Evolutionary conservation across 345 rosid genomes (phyloP).

Genomic region (Hypericum androsaemum): DNA sequence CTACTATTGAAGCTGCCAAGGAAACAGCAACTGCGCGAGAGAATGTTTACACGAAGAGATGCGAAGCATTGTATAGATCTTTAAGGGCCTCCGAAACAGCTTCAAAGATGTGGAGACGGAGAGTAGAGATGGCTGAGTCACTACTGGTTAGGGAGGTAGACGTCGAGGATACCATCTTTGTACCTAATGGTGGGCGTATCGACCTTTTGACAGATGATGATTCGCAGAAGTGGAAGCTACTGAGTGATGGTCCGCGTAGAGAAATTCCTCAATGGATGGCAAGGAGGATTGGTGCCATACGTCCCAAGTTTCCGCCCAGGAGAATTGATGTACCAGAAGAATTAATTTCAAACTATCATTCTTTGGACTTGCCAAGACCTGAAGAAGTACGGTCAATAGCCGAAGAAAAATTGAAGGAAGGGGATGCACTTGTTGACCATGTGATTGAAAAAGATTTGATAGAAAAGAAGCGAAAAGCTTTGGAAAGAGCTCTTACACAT

Average conservation of each 20-base stretch:
- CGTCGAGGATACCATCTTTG: constrained; percentile 21
- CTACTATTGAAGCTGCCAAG: constrained; percentile 29
- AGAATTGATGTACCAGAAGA: constrained; percentile 23
- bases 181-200: constrained; percentile 38
- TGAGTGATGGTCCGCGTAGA: constrained; percentile 40
- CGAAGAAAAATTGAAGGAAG: constrained; percentile 32
- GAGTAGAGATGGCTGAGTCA: constrained; percentile 34
- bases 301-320: constrained; percentile 40
- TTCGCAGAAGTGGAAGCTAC: constrained; percentile 37
- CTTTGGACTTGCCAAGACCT: constrained; percentile 24
- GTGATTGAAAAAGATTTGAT: constrained; percentile 37
- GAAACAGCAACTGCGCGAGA: constrained; percentile 23
- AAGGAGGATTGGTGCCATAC: constrained; percentile 27
- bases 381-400: constrained; percentile 44
- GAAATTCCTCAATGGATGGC: constrained; percentile 44
- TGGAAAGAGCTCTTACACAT: constrained; percentile 26
- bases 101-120: constrained; percentile 30
- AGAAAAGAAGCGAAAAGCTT: constrained; percentile 33
- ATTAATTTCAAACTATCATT: constrained; percentile 15
- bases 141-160: constrained; percentile 21
- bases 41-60: constrained; percentile 25
- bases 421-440: constrained; percentile 32
- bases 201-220: constrained; percentile 37
- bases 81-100: constrained; percentile 31
- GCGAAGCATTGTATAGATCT: constrained; percentile 35